Conservation (phyloP, 2,329 filamentous ascomycete genomes). For the Talaromyces sp. region DNA sequence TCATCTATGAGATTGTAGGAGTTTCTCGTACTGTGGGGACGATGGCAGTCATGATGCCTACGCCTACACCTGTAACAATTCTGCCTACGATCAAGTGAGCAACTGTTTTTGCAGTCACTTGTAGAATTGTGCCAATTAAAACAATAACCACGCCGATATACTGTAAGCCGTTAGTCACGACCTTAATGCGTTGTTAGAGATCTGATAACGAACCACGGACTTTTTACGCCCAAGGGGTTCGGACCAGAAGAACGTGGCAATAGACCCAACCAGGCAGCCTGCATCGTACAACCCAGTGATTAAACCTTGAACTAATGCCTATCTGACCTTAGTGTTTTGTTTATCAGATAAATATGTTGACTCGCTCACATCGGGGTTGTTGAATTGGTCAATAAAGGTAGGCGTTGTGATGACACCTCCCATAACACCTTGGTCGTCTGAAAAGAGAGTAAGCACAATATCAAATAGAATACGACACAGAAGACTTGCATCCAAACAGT, state of each 20-base stretch:
- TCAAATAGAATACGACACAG: not conserved
- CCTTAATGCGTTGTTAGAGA: not conserved
- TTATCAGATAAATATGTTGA: too few species aligned
- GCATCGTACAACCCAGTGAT: slow-evolving; percentile 1
- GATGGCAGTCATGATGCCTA: slow-evolving; percentile 18
- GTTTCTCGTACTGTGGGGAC: slow-evolving; percentile 15
- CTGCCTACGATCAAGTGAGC: slow-evolving; percentile 30
- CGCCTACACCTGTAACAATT: slow-evolving; percentile 34
- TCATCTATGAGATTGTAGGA: too few species aligned
- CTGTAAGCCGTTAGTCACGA: not conserved
- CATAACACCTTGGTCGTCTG: slow-evolving; percentile 8
- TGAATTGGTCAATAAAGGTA: not conserved
- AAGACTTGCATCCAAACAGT: not conserved
- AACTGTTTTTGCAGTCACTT: not conserved
- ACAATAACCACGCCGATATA: not conserved
- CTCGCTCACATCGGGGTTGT: not conserved
- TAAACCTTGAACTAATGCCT: not conserved
- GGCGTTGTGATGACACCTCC: slow-evolving; percentile 3
- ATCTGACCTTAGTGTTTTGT: too few species aligned
- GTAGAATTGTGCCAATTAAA: not conserved
- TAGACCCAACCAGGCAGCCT: not conserved
- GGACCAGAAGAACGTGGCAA: not conserved
- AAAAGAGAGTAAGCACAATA: not conserved
- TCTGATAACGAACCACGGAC: not conserved
- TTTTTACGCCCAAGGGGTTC: slow-evolving; percentile 1